phyloP scores from a whole-genome alignment of 2,329 filamentous ascomycete genomes.

The Verticillium albo-atrum region DNA sequence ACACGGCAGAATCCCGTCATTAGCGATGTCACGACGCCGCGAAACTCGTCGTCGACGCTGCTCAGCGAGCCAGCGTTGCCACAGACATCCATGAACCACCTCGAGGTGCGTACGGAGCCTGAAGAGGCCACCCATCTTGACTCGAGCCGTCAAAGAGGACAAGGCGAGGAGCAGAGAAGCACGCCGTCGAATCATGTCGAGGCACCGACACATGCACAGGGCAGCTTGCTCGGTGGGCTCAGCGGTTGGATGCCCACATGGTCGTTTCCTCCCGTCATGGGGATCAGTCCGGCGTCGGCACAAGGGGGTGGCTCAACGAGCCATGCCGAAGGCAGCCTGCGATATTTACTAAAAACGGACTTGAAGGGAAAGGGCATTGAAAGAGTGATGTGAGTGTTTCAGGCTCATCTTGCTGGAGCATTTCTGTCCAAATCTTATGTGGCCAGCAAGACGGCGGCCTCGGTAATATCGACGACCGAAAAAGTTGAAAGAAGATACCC shows the following conservation, averaged over 20 bases:
- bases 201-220: conserved; percentile 20
- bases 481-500: not conserved
- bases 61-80: conserved; percentile 53
- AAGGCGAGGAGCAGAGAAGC: not conserved
- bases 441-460: not conserved
- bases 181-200: conserved; percentile 5
- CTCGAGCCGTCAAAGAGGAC: conserved; percentile 10
- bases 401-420: not conserved
- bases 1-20: conserved; percentile 24
- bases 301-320: conserved; percentile 25
- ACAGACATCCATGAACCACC: conserved; percentile 48
- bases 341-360: conserved; percentile 40
- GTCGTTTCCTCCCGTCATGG: conserved; percentile 24
- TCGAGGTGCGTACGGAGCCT: conserved; percentile 38
- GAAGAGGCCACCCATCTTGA: conserved; percentile 18
- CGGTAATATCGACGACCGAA: not conserved
- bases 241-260: conserved; percentile 41
- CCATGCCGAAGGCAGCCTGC: conserved; percentile 53
- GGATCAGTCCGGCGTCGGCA: conserved; percentile 12
- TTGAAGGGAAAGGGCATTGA: conserved; percentile 25
- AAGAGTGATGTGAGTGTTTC: not conserved
- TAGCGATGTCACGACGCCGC: conserved; percentile 22
- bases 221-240: conserved; percentile 30
- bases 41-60: conserved; percentile 35
- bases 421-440: not conserved